These are phyloP conservation scores for Coniochaeta sp. DNA, from an alignment of 2,329 filamentous ascomycete species.

Conservation along the genomic window DNA sequence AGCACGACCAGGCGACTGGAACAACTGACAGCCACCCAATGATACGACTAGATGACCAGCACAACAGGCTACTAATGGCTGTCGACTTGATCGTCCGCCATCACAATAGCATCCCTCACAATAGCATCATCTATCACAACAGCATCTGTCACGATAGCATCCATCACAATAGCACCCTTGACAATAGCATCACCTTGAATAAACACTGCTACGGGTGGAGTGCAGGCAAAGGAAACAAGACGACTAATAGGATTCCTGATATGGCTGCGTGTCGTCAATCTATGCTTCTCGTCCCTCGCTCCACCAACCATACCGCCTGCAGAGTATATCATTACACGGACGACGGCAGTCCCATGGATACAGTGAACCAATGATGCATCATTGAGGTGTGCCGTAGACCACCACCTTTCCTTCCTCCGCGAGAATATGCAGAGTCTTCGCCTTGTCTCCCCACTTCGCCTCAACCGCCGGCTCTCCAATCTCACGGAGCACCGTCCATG, in stretches of 20 bases:
- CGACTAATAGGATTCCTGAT: neutral
- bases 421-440: slow-evolving; percentile 66
- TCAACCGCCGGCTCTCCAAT: slow-evolving; percentile 63
- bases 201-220: too few relatives aligned
- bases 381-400: neutral
- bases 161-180: too few relatives aligned
- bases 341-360: neutral
- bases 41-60: too few relatives aligned
- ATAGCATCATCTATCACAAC: too few relatives aligned
- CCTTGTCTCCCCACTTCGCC: slow-evolving; percentile 70
- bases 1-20: too few relatives aligned
- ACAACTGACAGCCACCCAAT: too few relatives aligned
- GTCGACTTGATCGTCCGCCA: too few relatives aligned
- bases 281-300: neutral
- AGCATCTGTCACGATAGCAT: too few relatives aligned
- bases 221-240: neutral
- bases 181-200: too few relatives aligned
- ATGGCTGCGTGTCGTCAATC: neutral
- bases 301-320: neutral
- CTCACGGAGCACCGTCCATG: slow-evolving; percentile 80
- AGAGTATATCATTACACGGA: neutral
- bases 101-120: too few relatives aligned
- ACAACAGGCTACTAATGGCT: too few relatives aligned
- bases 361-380: neutral
- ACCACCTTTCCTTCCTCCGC: slow-evolving; percentile 33